Base-by-base conservation (phyloP, 2,329 filamentous ascomycete species). In the Fusarium mundagurra region DNA sequence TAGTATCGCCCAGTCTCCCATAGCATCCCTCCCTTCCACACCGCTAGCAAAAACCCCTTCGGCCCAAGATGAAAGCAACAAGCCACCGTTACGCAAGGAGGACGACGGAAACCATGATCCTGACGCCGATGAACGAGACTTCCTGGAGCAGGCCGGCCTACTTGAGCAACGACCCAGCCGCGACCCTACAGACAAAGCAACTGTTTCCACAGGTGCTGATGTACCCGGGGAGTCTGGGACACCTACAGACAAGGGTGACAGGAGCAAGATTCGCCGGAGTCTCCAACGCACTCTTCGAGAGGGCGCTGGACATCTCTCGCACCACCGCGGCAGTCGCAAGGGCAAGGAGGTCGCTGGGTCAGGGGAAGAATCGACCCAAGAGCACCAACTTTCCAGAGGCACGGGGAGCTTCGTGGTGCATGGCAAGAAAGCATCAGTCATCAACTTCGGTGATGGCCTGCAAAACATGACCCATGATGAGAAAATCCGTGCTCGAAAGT, bases 351-450 rank as follows among this genome's bases (percentile, higher is more conserved):
- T 76, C 5, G 68, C 69, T 7, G 77, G 72, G 13, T 65, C 77
- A 78, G 55, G 81, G 79, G 79, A 86, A 24, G 83, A 87, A 78
- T 67, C 80, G 71, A 73, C 82, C 72, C 78, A 88, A 84, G 85
- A 93, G 43, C 93, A 94, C 75, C 91, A 93, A 17, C 87, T 99
- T 18, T 87, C 93, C 12, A 91, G 96, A 54, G 92, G 93, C 18
- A 91, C 93, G 18, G 94, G 94, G 10, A 97, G 94, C 77, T 99
- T 99, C 82, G 97, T 96, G 8, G 92, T 99, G 8, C 96, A 99
- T 79, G 96, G 96, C 69, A 99, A 98, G 86, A 98, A 99, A 83
- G 96, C 96, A 6, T 98, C 95, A 2, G 94, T 99, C 64, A 94
- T 99, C 76, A 97, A 94, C n/a, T 97, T 99, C 80, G 95, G 95